Conservation (phyloP, 129 eudicot species). For the Pulicaria dysenterica region DNA sequence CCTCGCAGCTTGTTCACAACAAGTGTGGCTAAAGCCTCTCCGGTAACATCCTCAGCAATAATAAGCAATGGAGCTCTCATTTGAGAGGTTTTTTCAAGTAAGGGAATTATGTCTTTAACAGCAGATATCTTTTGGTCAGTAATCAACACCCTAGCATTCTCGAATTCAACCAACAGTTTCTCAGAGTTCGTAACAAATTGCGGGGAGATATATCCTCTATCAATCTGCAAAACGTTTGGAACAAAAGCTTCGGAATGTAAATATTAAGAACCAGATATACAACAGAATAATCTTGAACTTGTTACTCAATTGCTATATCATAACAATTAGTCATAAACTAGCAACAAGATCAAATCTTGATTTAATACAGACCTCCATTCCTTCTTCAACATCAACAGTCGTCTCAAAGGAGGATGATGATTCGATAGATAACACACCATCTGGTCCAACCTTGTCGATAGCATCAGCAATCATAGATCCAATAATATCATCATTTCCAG, state of each 20-base stretch:
- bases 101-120: slow-evolving; percentile 81
- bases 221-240: slow-evolving; percentile 53
- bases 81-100: slow-evolving; percentile 83
- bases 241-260: not conserved
- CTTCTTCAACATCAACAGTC: slow-evolving; percentile 94
- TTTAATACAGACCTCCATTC: slow-evolving; percentile 77
- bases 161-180: slow-evolving; percentile 82
- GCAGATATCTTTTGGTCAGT: slow-evolving; percentile 92
- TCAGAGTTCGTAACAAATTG: slow-evolving; percentile 88
- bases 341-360: not conserved
- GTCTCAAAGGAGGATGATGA: slow-evolving; percentile 93
- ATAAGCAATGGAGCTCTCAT: slow-evolving; percentile 74
- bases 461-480: slow-evolving; percentile 97
- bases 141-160: slow-evolving; percentile 79
- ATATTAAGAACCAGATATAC: no score
- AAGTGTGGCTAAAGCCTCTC: slow-evolving; percentile 90
- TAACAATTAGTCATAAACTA: not conserved
- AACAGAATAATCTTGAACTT: not conserved
- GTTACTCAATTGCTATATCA: not conserved
- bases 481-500: slow-evolving; percentile 85
- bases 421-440: slow-evolving; percentile 88
- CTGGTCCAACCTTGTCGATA: slow-evolving; percentile 90
- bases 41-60: slow-evolving; percentile 78
- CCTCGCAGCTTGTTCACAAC: slow-evolving; percentile 91
- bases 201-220: slow-evolving; percentile 93